Evolutionary conservation across 2,329 filamentous ascomycete species (phyloP), one percentile per base, ranked within the genome.

Genomic region (Aspergillus carbonarius): DNA sequence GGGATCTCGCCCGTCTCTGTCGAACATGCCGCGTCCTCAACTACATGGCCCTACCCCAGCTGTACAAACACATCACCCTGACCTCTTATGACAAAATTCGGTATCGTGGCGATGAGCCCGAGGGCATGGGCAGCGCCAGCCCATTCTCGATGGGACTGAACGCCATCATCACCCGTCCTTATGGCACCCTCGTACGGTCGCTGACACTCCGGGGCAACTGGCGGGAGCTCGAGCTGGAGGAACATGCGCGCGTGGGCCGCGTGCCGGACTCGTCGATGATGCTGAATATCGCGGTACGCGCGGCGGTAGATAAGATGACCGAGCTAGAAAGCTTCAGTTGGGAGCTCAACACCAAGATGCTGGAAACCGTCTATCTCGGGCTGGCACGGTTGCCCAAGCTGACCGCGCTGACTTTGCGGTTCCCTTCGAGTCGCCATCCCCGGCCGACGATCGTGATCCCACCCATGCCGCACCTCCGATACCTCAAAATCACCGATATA

Each of bases 191-290:
- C 48, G 82, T 88, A 18, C 76, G 78, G 59, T 78, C 78, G 18
- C 79, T 87, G 59, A 73, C 76, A 2, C 64, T 88, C 35, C 73
- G 78, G 32, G 85, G 85, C 20, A 78, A 84, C 25, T 87, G 83
- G 83, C 79, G 78, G 55, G 85, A 86, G 66, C 73, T 79, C 52
- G 83, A 84, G 54, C 65, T 83, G 20, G 82, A 86, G 54, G 84
- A 87, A 61, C 82, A 85, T 70, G 80, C 82, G 57, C 81, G 80
- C 53, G 75, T 78, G 47, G 85, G 85, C 0, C 76, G 84, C 37
- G 82, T 88, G 54, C 83, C 85, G n/a, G 85, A 88, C 72, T 85
- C 82, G 46, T 82, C 80, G 37, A 87, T 88, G 83, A 80, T 88
- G 77, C 73, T 88, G 66, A 86, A 85, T 68, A 83, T 86, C 51